A percentile compares a stretch with the other conserved stretches of the same genome.
These are phyloP conservation scores for Phytophthora sp. DNA, from an alignment of 352 stramenopile species.

Conservation along the genomic window DNA sequence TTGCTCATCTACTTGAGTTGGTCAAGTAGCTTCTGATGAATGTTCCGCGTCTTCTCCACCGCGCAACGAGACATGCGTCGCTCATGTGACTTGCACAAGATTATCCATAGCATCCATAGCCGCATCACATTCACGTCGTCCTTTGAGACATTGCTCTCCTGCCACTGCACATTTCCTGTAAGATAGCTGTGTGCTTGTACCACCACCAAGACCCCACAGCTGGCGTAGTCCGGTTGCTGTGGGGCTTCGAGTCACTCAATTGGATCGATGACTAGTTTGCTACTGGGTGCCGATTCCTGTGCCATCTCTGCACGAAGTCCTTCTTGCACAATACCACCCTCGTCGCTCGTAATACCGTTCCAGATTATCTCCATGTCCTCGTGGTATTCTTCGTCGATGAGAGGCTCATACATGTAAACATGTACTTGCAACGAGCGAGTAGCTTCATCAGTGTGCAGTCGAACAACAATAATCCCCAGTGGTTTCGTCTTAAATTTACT, in stretches of 20 bases:
- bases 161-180: background rate
- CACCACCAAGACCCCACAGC: slow-evolving; percentile 8
- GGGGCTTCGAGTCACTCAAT: slow-evolving; percentile 1
- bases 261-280: background rate
- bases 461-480: no score
- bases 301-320: slow-evolving; percentile 5
- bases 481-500: slow-evolving; percentile 6
- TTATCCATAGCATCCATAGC: no score
- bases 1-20: background rate
- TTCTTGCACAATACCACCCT: background rate
- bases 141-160: no score
- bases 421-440: no score
- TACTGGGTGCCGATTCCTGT: background rate
- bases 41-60: background rate
- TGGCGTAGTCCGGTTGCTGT: no score
- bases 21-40: background rate
- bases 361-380: no score
- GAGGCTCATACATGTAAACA: no score
- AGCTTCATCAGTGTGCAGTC: no score
- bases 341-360: no score
- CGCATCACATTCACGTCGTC: no score
- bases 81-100: no score
- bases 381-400: no score
- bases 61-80: background rate
- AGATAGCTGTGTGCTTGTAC: slow-evolving; percentile 7